A percentile compares a stretch with the other conserved stretches of the same genome.
Conservation (phyloP, 345 rosid species). For the Arabis alpina region DNA sequence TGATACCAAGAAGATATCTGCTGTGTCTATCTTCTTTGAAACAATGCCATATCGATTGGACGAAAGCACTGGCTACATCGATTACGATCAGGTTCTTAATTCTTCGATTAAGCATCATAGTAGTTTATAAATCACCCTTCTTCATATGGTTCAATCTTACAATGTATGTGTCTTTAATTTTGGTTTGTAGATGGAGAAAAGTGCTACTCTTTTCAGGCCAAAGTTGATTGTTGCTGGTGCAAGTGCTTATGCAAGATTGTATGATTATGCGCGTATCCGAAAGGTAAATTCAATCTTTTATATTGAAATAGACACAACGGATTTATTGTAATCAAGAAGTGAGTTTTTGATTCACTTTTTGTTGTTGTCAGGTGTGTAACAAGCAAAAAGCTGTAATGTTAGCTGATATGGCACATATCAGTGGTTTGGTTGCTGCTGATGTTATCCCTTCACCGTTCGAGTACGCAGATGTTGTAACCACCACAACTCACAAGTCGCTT, state of each 20-base stretch:
- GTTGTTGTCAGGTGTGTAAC: slow-evolving; percentile 74
- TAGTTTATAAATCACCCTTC: no score
- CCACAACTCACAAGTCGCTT: slow-evolving; percentile 98
- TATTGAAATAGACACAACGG: neutral
- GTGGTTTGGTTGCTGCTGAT: slow-evolving; percentile 95
- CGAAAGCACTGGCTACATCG: slow-evolving; percentile 94
- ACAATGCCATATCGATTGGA: slow-evolving; percentile 97
- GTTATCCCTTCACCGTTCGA: slow-evolving; percentile 99
- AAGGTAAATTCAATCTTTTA: slow-evolving; percentile 54
- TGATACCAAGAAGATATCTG: slow-evolving; percentile 97
- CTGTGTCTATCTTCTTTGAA: slow-evolving; percentile 97
- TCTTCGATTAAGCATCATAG: neutral
- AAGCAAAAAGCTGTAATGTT: slow-evolving; percentile 90
- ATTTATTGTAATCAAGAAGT: slow-evolving; percentile 8
- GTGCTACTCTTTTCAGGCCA: slow-evolving; percentile 93
- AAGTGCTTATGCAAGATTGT: slow-evolving; percentile 92
- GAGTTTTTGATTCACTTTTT: neutral
- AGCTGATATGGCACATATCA: slow-evolving; percentile 99
- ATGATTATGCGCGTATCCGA: slow-evolving; percentile 89
- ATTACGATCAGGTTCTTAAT: slow-evolving; percentile 90
- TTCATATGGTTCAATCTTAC: no score
- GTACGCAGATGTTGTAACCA: slow-evolving; percentile 94
- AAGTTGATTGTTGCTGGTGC: slow-evolving; percentile 98
- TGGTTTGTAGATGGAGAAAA: slow-evolving; percentile 83
- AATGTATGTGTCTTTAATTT: neutral